Evolutionary conservation across 805 yeast genomes (phyloP).

Genomic region (Kazachstania bromeliacearum): DNA sequence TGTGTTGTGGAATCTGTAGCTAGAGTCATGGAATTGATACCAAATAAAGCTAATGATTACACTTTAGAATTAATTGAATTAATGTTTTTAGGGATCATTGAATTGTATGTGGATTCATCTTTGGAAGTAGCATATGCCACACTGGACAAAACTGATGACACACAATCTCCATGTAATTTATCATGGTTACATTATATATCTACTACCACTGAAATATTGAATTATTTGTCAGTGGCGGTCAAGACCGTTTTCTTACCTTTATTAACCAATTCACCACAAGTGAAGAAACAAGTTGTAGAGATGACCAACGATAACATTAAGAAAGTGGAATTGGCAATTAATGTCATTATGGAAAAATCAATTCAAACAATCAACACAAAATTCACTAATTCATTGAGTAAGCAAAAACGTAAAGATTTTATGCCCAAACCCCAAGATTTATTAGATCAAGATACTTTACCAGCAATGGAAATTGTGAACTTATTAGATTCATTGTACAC

Average conservation of each 20-base stretch:
- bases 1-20: constrained; percentile 71
- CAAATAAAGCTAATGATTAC: constrained; percentile 50
- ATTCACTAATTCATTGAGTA: constrained; percentile 41
- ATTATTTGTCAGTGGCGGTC: constrained; percentile 59
- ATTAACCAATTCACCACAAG: constrained; percentile 47
- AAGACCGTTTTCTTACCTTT: constrained; percentile 71
- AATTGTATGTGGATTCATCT: constrained; percentile 63
- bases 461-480: constrained; percentile 54
- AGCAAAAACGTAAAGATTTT: constrained; percentile 72
- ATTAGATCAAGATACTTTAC: constrained; percentile 53
- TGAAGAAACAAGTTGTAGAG: constrained; percentile 50
- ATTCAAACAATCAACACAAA: constrained; percentile 44
- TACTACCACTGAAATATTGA: constrained; percentile 49
- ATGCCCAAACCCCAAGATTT: constrained; percentile 36
- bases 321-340: constrained; percentile 55
- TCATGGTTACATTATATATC: constrained; percentile 42
- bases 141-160: constrained; percentile 31
- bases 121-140: constrained; percentile 57
- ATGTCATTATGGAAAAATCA: constrained; percentile 52
- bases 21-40: constrained; percentile 63
- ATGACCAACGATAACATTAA: constrained; percentile 52
- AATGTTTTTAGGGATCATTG: constrained; percentile 59
- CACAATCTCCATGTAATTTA: constrained; percentile 32
- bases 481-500: constrained; percentile 33
- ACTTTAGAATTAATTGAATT: constrained; percentile 60